Conservation (phyloP, 306 rosid genomes). For the Lathyrus oleraceus region DNA sequence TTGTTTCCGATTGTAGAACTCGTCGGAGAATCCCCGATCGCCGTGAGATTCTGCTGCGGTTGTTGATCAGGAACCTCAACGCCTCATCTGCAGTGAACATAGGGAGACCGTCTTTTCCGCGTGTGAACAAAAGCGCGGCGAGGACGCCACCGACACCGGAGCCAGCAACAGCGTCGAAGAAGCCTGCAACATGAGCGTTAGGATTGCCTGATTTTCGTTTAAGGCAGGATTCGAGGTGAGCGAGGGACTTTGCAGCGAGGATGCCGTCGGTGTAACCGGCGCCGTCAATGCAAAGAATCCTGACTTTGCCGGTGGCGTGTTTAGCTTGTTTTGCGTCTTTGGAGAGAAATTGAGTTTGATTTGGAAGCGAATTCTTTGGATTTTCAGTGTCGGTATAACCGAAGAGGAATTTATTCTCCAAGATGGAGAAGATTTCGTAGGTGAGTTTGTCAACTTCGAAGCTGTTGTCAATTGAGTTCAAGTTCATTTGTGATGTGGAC, state of each 20-base stretch:
- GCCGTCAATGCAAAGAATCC: slow-evolving; percentile 83
- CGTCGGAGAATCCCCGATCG: slow-evolving; percentile 55
- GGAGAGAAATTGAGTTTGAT: background rate
- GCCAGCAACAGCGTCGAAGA: slow-evolving; percentile 85
- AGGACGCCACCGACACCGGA: slow-evolving; percentile 81
- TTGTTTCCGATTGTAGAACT: slow-evolving; percentile 34
- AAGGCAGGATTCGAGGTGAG: slow-evolving; percentile 65
- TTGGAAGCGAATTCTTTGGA: slow-evolving; percentile 10
- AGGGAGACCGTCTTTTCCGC: slow-evolving; percentile 61
- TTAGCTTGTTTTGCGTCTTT: slow-evolving; percentile 35
- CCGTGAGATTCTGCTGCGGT: slow-evolving; percentile 54
- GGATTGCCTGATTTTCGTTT: slow-evolving; percentile 60
- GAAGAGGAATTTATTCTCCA: slow-evolving; percentile 84
- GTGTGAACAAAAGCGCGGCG: slow-evolving; percentile 74
- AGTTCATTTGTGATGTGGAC: slow-evolving; percentile 44
- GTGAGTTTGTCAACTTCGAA: slow-evolving; percentile 78
- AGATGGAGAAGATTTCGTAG: slow-evolving; percentile 87
- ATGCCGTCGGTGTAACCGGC: slow-evolving; percentile 82
- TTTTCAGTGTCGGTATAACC: slow-evolving; percentile 51
- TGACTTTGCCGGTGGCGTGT: slow-evolving; percentile 55
- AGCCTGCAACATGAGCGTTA: slow-evolving; percentile 54
- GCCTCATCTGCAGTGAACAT: slow-evolving; percentile 76
- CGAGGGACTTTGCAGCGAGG: slow-evolving; percentile 76
- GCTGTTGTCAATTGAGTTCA: slow-evolving; percentile 36
- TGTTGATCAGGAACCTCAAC: slow-evolving; percentile 52